Percentiles rank a stretch among this genome's conserved stretches.
phyloP scores from a whole-genome alignment of 1,139 yeast genomes.

The Blastobotrys proliferans region DNA sequence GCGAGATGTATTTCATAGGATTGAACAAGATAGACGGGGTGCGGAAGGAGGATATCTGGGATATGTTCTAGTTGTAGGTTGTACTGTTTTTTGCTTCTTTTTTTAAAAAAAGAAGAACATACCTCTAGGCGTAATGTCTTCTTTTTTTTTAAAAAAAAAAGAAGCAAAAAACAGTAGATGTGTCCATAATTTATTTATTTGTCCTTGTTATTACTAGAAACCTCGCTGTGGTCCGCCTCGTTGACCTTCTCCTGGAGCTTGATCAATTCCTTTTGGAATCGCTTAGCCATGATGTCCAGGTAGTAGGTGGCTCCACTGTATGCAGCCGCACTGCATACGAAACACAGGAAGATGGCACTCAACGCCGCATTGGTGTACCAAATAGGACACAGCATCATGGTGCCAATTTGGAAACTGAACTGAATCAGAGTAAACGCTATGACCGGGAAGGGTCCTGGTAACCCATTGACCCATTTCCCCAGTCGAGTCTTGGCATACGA shows the following conservation, averaged over 20 bases:
- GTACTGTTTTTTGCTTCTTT: neutral
- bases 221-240: constrained; percentile 1
- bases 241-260: constrained; percentile 65
- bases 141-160: too few species aligned
- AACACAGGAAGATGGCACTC: constrained; percentile 63
- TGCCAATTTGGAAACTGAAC: constrained; percentile 78
- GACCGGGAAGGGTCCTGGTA: constrained; percentile 83
- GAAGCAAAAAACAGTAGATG: too few species aligned
- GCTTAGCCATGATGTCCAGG: constrained; percentile 77
- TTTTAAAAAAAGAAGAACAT: too few species aligned
- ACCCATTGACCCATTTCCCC: constrained; percentile 75
- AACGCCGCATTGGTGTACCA: constrained; percentile 71
- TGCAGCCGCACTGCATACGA: constrained; percentile 73
- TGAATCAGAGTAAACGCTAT: constrained; percentile 83
- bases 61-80: constrained; percentile 5
- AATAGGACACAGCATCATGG: constrained; percentile 86
- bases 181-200: neutral
- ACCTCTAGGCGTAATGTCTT: too few species aligned
- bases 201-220: neutral
- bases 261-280: constrained; percentile 77
- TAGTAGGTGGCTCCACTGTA: constrained; percentile 95
- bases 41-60: constrained; percentile 46
- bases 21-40: constrained; percentile 43
- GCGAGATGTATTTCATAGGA: constrained; percentile 72
- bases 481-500: constrained; percentile 59